Evolutionary conservation across 495 filamentous ascomycete species (phyloP), one percentile per base, ranked within the genome.

Genomic region (Podospora fimiseda): DNA sequence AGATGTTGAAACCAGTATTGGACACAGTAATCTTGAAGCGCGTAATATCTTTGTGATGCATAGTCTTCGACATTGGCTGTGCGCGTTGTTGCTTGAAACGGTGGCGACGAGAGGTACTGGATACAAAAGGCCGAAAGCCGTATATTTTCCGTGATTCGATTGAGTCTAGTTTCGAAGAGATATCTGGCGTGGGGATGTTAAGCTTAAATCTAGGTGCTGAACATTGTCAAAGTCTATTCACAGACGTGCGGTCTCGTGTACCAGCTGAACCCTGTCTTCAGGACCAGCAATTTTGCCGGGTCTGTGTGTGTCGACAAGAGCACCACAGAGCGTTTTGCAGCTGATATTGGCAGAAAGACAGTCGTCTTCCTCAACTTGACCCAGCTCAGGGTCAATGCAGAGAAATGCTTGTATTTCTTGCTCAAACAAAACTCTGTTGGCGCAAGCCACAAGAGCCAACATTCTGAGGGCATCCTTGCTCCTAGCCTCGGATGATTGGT

Each of bases 371-470:
- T 20, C 7, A 1, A n/a, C 22, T 47, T 23, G 21, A n/a, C 16
- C 20, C 8, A 22, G 4, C 9, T 15, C 11, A 7, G 44, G 14
- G 9, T 47, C 3, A 22, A 47, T 47, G 21, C 44, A 47, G 20
- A 47, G 24, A 16, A 47, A 47, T 6, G 44, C 44, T 27, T 47
- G 44, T 47, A 47, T 47, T 15, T 47, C 44, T 14, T 22, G 21
- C 44, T 22, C 21, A 20, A 47, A 47, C 9, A 47, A 27, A 21
- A 27, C 27, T 3, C 44, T 18, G 14, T 47, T 30, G 16, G 21
- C 21, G 19, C 19, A n/a, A 5, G 27, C 27, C 6, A 47, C 44
- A n/a, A 24, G 27, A 27, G 19, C 44, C 16, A 30, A 16, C 21
- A 13, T 23, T 47, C 6, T 43, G 9, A n/a, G 21, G 9, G 44